These are phyloP conservation scores for Ormosia emarginata DNA, from an alignment of 306 rosid genomes.

Conservation along the genomic window DNA sequence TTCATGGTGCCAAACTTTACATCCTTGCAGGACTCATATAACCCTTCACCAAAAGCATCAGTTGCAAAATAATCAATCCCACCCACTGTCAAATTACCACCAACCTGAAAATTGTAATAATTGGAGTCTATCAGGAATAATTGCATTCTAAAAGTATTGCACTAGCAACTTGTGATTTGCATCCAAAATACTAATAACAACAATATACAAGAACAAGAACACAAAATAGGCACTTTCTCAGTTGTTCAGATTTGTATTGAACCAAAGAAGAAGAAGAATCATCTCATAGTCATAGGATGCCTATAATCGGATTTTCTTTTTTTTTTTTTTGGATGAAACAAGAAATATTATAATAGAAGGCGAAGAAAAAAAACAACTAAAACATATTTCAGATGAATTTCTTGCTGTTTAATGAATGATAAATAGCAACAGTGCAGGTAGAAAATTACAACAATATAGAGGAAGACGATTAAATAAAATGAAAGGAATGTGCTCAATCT, in stretches of 20 bases:
- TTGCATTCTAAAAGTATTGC: not conserved
- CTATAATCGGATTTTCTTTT: not conserved
- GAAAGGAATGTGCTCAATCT: slow-evolving; percentile 9
- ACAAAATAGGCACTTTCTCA: not conserved
- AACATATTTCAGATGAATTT: slow-evolving; percentile 14
- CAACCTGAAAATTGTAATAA: slow-evolving; percentile 55
- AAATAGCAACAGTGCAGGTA: not conserved
- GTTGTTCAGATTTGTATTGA: not conserved
- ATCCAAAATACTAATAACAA: not conserved
- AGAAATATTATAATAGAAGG: not conserved
- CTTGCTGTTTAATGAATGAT: slow-evolving; percentile 6
- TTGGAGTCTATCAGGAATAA: slow-evolving; percentile 22
- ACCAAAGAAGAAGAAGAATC: slow-evolving; percentile 1
- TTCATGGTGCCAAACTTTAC: slow-evolving; percentile 92
- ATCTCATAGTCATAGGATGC: not conserved
- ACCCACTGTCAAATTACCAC: slow-evolving; percentile 69
- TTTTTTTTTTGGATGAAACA: not conserved
- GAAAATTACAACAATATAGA: not conserved
- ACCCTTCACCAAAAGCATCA: slow-evolving; percentile 91
- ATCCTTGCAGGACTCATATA: slow-evolving; percentile 92
- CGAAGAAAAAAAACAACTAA: not conserved
- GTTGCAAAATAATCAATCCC: slow-evolving; percentile 74
- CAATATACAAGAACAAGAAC: not conserved
- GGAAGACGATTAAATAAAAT: slow-evolving; percentile 1
- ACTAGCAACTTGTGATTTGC: slow-evolving; percentile 3